Percentiles rank a stretch among this genome's conserved stretches.
Evolutionary conservation across 345 rosid species (phyloP).

Genomic region (Citrus reticulata): DNA sequence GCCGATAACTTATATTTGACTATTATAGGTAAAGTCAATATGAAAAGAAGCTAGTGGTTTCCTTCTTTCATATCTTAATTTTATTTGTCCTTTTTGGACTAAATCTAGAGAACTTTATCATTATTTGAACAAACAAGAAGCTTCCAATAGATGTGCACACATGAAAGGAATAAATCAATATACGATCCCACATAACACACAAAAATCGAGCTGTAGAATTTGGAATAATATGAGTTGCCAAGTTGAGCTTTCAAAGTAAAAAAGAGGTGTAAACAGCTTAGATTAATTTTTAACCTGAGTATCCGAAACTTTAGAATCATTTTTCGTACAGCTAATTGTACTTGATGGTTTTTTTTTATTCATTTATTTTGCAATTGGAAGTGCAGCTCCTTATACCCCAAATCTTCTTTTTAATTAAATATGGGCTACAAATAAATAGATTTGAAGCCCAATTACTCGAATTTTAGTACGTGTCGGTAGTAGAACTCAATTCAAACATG

Average conservation of each 20-base stretch:
- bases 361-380: no score
- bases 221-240: background rate
- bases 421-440: conserved; percentile 4
- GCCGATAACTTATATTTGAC: background rate
- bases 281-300: no score
- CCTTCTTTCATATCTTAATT: background rate
- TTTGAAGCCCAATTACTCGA: background rate
- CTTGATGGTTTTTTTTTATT: background rate
- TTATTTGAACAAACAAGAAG: background rate
- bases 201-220: background rate
- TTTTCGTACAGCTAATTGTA: background rate
- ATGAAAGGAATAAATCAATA: background rate
- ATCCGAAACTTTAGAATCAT: background rate
- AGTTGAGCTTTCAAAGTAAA: background rate
- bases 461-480: background rate
- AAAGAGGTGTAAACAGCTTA: no score
- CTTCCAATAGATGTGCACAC: background rate
- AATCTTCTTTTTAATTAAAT: background rate
- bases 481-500: conserved; percentile 23
- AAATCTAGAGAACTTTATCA: background rate
- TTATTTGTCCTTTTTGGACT: background rate
- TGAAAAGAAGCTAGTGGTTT: background rate
- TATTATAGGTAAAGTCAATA: background rate
- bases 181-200: background rate
- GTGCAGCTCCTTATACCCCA: background rate